A percentile compares a stretch with the other conserved stretches of the same genome.
Conservation (phyloP, 768 basidiomycete species). For the Lactifluus pinguis region DNA sequence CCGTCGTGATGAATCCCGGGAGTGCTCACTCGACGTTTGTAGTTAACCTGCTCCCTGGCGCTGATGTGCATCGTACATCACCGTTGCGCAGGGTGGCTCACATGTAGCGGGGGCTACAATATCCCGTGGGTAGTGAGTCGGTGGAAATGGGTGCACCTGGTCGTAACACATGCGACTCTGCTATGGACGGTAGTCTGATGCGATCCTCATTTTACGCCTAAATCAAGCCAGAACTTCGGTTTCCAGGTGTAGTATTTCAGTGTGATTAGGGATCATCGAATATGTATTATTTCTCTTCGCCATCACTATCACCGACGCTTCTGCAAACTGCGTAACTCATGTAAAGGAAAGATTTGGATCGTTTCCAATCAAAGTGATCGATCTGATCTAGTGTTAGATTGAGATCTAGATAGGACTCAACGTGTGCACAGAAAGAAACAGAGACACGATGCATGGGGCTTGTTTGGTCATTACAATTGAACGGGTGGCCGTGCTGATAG, state of each 20-base stretch:
- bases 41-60: too few relatives aligned
- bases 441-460: not conserved
- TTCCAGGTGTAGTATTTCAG: constrained; percentile 45
- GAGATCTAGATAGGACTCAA: constrained; percentile 8
- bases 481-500: not conserved
- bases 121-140: constrained; percentile 13
- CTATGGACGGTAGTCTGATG: constrained; percentile 82
- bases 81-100: constrained; percentile 33
- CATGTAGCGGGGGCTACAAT: not conserved
- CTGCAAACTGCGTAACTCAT: not conserved
- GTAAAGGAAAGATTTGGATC: not conserved
- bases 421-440: not conserved
- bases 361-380: not conserved
- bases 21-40: too few relatives aligned
- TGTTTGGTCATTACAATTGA: constrained; percentile 3
- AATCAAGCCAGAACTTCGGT: too few relatives aligned
- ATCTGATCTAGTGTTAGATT: constrained; percentile 4
- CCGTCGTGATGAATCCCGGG: too few relatives aligned
- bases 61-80: constrained; percentile 17
- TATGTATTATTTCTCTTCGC: constrained; percentile 24
- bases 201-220: constrained; percentile 43
- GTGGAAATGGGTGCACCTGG: constrained; percentile 45
- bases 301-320: too few relatives aligned
- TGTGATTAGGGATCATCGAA: constrained; percentile 85
- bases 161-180: constrained; percentile 70